A percentile compares a stretch with the other conserved stretches of the same genome.
Conservation (phyloP, 305 asterid genomes). For the Solanum hybrid region DNA sequence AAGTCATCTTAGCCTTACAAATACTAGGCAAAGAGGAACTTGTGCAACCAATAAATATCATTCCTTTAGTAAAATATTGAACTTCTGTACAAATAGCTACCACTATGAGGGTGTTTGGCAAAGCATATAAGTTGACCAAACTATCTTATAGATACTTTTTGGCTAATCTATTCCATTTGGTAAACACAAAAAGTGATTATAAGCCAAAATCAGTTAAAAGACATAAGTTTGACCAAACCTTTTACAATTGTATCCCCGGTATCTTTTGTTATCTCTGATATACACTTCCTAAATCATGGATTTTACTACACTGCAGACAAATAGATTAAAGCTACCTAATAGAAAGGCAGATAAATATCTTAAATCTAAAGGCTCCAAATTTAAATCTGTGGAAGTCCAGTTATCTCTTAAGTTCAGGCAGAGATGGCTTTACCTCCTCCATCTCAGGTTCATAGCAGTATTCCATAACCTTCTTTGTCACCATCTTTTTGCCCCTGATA, state of each 20-base stretch:
- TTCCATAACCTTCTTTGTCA: conserved; percentile 67
- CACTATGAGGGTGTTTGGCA: neutral
- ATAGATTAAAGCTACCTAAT: neutral
- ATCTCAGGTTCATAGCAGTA: conserved; percentile 96
- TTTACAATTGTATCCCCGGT: neutral
- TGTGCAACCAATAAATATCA: neutral
- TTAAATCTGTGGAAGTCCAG: neutral
- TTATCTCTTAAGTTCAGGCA: neutral
- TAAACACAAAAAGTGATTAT: neutral
- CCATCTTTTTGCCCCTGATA: conserved; percentile 54
- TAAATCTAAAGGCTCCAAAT: neutral
- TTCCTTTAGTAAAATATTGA: neutral
- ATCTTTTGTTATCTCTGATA: neutral
- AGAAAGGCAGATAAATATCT: neutral
- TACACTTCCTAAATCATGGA: neutral
- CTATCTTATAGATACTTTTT: neutral
- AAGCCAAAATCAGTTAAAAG: neutral
- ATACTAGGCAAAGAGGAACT: neutral
- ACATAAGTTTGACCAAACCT: neutral
- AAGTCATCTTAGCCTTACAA: neutral
- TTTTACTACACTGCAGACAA: neutral
- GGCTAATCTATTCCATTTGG: neutral
- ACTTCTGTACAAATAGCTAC: neutral
- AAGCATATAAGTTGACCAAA: neutral
- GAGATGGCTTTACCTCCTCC: conserved; percentile 75